Base-by-base conservation (phyloP, 768 basidiomycete genomes). In the Kwoniella dejecticola region DNA sequence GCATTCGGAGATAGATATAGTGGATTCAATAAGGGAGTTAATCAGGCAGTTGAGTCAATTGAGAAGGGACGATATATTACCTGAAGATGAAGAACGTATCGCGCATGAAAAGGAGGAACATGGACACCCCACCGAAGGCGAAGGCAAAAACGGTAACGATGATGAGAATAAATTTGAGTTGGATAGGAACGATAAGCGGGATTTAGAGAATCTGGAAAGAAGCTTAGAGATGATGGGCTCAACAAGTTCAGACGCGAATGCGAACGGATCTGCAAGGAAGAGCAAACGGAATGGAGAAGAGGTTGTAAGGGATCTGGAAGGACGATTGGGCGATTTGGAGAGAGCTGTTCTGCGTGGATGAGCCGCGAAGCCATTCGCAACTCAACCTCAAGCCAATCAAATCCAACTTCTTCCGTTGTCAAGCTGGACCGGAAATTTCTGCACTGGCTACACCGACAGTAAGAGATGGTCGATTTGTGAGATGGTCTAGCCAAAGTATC, bases 71-170 rank as follows among this genome's bases (percentile, higher is more conserved):
- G 88, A 91, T 60, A 83, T 95, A 47, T 85, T 84, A 13, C 89
- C 90, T 2, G 82, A 82, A 23, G 91, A 95, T 80, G 60, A 85
- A 8, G 87, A 94, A 69, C 89, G 91, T 0, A 86, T 89, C 69
- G 83, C 82, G 52, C 93, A 95, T 76, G 88, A 87, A 4, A 67
- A 65, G 54, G 70, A 67, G 42, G 80, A 82, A 53, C 77, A 71
- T 44, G 70, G 48, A 38, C 57, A 52, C 19, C 36, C 36, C 8
- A 38, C 8, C 17, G n/a, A n/a, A n/a, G n/a, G n/a, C n/a, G n/a
- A n/a, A n/a, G n/a, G n/a, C n/a, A n/a, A n/a, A n/a, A n/a, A n/a
- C n/a, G n/a, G n/a, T n/a, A 38, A 38, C 36, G 65, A 70, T 45
- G 69, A 68, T 42, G 24, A 64, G 54, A 19, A 69, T 23, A 81